Evolutionary conservation across 2,329 filamentous ascomycete genomes (phyloP).

Genomic region (Trichocomaceae sp.): DNA sequence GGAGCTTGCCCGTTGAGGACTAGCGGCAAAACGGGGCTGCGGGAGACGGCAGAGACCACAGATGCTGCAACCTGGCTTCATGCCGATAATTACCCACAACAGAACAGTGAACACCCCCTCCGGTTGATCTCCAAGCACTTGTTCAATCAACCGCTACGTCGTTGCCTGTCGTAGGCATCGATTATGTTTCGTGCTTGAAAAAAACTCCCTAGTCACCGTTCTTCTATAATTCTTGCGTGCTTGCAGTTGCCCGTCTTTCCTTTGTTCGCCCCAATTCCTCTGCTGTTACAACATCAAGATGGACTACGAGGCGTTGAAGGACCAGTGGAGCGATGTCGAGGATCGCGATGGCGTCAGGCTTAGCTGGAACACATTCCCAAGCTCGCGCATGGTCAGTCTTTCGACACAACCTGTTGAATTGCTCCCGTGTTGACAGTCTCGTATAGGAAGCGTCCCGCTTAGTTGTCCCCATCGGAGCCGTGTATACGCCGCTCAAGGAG

Average conservation of each 20-base stretch:
- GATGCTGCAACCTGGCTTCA: constrained; percentile 43
- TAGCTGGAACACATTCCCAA: constrained; percentile 98
- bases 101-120: constrained; percentile 28
- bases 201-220: constrained; percentile 15
- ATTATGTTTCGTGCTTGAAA: constrained; percentile 25
- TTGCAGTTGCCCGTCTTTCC: constrained; percentile 16
- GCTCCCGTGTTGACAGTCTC: constrained; percentile 9
- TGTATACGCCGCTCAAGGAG: constrained; percentile 94
- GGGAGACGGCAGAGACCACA: constrained; percentile 28
- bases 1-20: constrained; percentile 15
- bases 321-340: constrained; percentile 94
- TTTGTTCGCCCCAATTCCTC: constrained; percentile 15
- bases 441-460: constrained; percentile 82
- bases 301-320: constrained; percentile 91
- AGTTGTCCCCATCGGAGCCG: constrained; percentile 89
- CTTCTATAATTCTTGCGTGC: constrained; percentile 17
- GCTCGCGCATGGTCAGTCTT: constrained; percentile 78
- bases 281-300: constrained; percentile 49
- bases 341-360: constrained; percentile 92
- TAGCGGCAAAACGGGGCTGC: constrained; percentile 21
- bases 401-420: constrained; percentile 10
- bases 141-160: constrained; percentile 25
- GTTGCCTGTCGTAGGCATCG: constrained; percentile 24
- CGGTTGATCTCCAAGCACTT: constrained; percentile 23
- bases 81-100: constrained; percentile 20